Evolutionary conservation across 768 basidiomycete species (phyloP), one percentile per base, ranked within the genome.

Genomic region (Suillus discolor): DNA sequence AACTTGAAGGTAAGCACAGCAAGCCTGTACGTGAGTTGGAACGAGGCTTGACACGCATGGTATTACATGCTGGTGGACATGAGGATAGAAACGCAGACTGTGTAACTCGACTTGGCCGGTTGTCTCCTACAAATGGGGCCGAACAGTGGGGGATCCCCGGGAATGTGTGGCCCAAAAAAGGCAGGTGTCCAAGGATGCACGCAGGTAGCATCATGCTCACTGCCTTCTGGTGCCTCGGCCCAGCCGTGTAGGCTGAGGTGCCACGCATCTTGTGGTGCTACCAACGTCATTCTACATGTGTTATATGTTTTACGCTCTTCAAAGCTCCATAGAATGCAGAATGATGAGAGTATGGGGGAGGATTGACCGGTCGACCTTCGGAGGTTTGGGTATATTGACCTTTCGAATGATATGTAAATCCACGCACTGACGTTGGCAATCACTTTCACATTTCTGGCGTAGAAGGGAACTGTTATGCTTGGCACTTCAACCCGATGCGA

Each of bases 1-100:
- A 51, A 51, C 25, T 28, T 51, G 51, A 53, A 54, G 28, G 53
- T 28, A 25, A 38, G 8, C 57, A 59, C 57, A 59, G 57, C 54
- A 55, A 34, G 36, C 34, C 39, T 41, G 57, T 41, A 38, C 36
- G 23, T 4, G 57, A 57, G n/a, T n/a, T 15, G n/a, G 23, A 36
- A 38, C 11, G 36, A 38, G 36, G 36, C 11, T 38, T 38, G 57
- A 9, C 8, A 15, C 23, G 7, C 53, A 55, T 18, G 4, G 18
- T 54, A 31, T 31, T 25, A 41, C 57, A 42, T 60, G 59, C 41
- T 42, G 59, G 41, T 20, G 9, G 12, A 42, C 59, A 60, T 25
- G 59, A 60, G 59, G 39, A 59, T 38, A 23, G 36, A 38, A 11
- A 38, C 6, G 31, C 6, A 31, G 6, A 31, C 31, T 31, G 36